Base-by-base conservation (phyloP, 768 basidiomycete genomes). In the Pholiota conissans region DNA sequence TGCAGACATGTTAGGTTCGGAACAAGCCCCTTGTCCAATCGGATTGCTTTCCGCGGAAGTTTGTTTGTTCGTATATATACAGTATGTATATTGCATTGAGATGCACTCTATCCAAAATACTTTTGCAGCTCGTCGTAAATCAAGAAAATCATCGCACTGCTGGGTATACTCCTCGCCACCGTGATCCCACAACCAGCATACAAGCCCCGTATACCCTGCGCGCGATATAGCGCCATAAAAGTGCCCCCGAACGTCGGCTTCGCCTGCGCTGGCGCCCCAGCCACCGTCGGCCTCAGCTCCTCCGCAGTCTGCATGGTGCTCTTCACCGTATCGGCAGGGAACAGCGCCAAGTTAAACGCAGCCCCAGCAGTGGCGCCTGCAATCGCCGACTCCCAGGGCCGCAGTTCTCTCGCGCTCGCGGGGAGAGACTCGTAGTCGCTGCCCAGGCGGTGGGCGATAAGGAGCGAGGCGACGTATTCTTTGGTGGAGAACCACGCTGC, bases 141-240 rank as follows among this genome's bases (percentile, higher is more conserved):
- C 65, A 91, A 75, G 67, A 97, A 96, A 58, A 95, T 95, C 55
- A 95, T 80, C 0, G 90, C 94, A 63, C 89, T 91, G 67, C 91
- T 92, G 6, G 93, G 93, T 50, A 91, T 86, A 14, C 87, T 84
- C 64, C 91, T 78, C 27, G 86, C 86, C 28, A 93, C 86, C 0
- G 93, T 95, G 65, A 97, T 83, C 0, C 94, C 94, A 71, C 90
- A 93, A 1, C 94, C 94, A 2, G 90, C 89, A 72, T 95, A 96
- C 55, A 95, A 69, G 0, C 93, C 94, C 56, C 74, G 76, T 14
- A 95, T 64, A 0, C 94, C 95, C 65, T 88, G 84, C 22, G 82
- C 83, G 30, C 67, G 75, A 65, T 89, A 95, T 75, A 96, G 89
- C 56, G 83, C 84, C 63, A 74, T 76, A 29, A 84, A 85, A 18